phyloP scores from a whole-genome alignment of 2,329 filamentous ascomycete species.

The Colletotrichum sp. region DNA sequence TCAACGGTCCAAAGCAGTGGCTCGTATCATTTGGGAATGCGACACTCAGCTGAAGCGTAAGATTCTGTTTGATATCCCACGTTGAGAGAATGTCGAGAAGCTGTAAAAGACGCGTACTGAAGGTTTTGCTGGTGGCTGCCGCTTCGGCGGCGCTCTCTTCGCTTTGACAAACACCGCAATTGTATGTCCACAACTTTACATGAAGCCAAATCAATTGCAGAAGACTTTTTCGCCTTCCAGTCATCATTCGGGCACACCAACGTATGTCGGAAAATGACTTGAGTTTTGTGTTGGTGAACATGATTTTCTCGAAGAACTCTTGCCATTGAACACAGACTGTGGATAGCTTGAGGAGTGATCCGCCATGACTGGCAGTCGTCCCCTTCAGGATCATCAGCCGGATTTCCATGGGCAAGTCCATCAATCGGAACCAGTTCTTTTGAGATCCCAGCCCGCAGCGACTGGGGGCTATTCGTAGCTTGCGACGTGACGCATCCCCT shows the following conservation, averaged over 20 bases:
- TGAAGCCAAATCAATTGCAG: not conserved
- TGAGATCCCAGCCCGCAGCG: not conserved
- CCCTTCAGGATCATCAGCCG: not conserved
- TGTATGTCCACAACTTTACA: not conserved
- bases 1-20: not conserved
- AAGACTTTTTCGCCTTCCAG: not conserved
- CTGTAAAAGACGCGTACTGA: not conserved
- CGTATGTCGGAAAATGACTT: not conserved
- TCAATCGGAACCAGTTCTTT: not conserved
- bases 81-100: not conserved
- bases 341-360: not conserved
- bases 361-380: not conserved
- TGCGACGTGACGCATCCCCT: no score
- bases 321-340: not conserved
- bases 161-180: not conserved
- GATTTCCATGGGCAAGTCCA: no score
- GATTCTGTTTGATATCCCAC: not conserved
- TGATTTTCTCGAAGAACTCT: not conserved
- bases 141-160: not conserved
- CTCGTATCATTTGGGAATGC: not conserved
- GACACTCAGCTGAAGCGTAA: not conserved
- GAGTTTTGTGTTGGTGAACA: not conserved
- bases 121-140: not conserved
- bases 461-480: no score
- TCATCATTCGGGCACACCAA: not conserved